Evolutionary conservation across 2,329 filamentous ascomycete species (phyloP), one percentile per base, ranked within the genome.

Genomic region (Fusarium irregulare): DNA sequence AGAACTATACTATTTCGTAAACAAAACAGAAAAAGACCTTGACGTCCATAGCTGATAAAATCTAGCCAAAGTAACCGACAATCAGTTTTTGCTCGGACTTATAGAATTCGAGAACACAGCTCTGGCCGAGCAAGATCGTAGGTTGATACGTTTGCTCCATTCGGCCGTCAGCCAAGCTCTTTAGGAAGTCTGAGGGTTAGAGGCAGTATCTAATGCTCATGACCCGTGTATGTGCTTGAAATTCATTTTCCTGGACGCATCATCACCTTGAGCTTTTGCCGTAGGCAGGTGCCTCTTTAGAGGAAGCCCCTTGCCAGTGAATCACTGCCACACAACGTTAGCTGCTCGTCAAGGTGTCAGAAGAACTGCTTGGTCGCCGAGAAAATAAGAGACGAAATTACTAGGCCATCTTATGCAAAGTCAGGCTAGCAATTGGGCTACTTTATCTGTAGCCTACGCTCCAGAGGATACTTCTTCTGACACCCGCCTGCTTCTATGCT

Each of bases 291-390:
- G 11, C 32, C 23, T 8, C 18, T 27, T 51, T 21, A 16, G 8
- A 41, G 32, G 23, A 27, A 12, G 5, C 30, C 11, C 16, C 40
- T 51, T 32, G 32, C 14, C 46, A 27, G 58, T 71, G 63, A 64
- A 56, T 64, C 67, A 70, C 54, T 44, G 53, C 32, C 6, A 14
- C 3, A 21, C 20, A 20, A 37, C 20, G 7, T 14, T 21, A 44
- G 23, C n/a, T 16, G 7, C 20, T 30, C 13, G 6, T 14, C 28
- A 30, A 30, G 28, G 28, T 30, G 28, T 7, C 28, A 30, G 28
- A 14, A 30, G 28, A 30, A 30, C 28, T 32, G 7, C 30, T 3
- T 3, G 13, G 30, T 7, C 30, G 7, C 30, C 13, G 30, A 32
- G 30, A 32, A 3, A 32, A 16, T 16, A 14, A 32, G 30, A 32